Evolutionary conservation across 371 early-diverging fungal genomes (phyloP), one percentile per base, ranked within the genome.

Genomic region (Lichtheimia ornata): DNA sequence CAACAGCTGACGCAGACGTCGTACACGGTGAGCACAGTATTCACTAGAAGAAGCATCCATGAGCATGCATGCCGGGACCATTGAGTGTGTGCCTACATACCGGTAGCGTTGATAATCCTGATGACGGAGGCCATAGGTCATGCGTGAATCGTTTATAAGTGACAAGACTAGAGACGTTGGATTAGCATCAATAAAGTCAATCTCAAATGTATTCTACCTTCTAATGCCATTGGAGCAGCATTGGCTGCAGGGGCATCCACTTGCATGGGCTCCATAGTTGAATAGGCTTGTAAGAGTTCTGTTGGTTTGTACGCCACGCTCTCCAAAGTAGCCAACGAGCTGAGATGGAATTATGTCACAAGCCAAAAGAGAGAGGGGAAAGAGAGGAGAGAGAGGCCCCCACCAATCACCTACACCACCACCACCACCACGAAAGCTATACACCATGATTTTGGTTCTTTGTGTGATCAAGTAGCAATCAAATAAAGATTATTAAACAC

Each of bases 51-150:
- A 43, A 30, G 5, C 22, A 18, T 20, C 20, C 13, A 42, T 27
- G 2, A 50, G 43, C 3, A n/a, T 41, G 43, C 3, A n/a, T 41
- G 12, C 2, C 35, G 50, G 50, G 49, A n/a, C n/a, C 42, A 50
- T 51, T 22, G 35, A 3, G 42, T 28, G 40, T 9, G 17, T 0
- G 22, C 17, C 6, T 47, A 15, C 17, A 58, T 79, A 85, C 85
- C 89, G 77, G 65, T 94, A 94, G 9, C 92, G 88, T 50, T 84
- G 80, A 56, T 91, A 92, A 62, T 94, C 94, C 68, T 91, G 84
- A 58, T 91, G 92, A 61, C 93, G 83, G 35, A 94, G 69, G 27
- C 94, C 94, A 73, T 93, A 89, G 11, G 87, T 86, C 73, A 86
- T 84, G n/a, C 93, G 84, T 7, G 88, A 84, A 24, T 90, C 90